Evolutionary conservation across 2,329 filamentous ascomycete genomes (phyloP), one percentile per base, ranked within the genome.

Genomic region (Ascomycota sp.): DNA sequence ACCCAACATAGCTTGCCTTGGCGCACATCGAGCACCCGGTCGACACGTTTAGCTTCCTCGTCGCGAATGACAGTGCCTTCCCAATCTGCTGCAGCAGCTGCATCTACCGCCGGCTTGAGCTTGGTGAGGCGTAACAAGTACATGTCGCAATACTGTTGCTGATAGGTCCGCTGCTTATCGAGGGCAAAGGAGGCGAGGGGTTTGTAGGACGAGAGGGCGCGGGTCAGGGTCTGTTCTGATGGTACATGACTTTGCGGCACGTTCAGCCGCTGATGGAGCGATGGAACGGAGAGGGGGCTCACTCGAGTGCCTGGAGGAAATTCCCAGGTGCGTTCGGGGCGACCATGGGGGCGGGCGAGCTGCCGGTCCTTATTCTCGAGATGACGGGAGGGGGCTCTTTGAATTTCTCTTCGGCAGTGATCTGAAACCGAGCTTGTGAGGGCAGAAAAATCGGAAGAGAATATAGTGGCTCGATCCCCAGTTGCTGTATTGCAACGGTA

Each of bases 1-100:
- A 98, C 78, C 83, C 86, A 98, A 56, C 86, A 95, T 23, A 95
- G 60, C 55, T 94, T 75, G 37, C 89, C 89, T 57, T 95, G 89
- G 35, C 86, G 73, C 30, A 98, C 89, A 53, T 98, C 86, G 20
- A 98, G 65, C 35, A 98, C 89, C 40, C 89, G 66, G 21, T 94
- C 80, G 11, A 91, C 83, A 39, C 65, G 70, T 40, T 65, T 67
- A 8, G 81, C 81, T 33, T 59, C 59, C 48, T 93, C 81, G 23
- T 72, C 79, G 6, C 69, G 80, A 39, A 95, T 73, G 46, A 76
- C 66, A 31, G 81, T 76, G 30, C 69, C 75, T 28, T 69, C 63
- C 82, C 89, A 98, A 6, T 76, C 71, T 22, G 75, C 71, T 11
- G 57, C 53, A 0, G 85, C 86, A 30, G 79, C 64, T 36, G 67